Percentiles rank a stretch among this genome's conserved stretches.
Conservation (phyloP, 176 grass and related monocot genomes). For the Oryza brachyantha region DNA sequence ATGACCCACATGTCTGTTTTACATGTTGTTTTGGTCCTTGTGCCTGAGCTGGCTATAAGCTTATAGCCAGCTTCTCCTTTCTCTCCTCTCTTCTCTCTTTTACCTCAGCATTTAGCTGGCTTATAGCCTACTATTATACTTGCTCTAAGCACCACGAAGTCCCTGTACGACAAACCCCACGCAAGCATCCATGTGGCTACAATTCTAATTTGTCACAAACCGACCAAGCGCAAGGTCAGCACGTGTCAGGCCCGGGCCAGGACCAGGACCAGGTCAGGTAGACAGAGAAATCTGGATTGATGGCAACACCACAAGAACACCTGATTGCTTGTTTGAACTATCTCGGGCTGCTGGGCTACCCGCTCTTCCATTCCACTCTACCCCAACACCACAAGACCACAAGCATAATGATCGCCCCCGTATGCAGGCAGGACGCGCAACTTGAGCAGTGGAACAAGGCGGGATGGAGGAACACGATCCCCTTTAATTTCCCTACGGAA, state of each 20-base stretch:
- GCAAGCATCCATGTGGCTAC: slow-evolving; percentile 11
- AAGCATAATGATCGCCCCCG: slow-evolving; percentile 25
- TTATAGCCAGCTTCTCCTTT: no score
- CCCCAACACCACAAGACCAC: background rate
- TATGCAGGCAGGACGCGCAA: background rate
- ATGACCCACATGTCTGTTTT: no score
- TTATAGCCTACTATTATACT: no score
- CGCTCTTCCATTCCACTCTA: background rate
- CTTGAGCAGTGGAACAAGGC: slow-evolving; percentile 10
- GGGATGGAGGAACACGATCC: background rate
- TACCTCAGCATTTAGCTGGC: no score
- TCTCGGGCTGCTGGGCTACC: background rate
- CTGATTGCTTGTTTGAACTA: slow-evolving; percentile 24
- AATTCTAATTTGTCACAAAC: background rate
- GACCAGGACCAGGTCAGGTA: slow-evolving; percentile 31
- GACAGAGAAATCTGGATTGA: slow-evolving; percentile 23
- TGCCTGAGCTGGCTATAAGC: no score
- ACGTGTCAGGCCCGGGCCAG: slow-evolving; percentile 28
- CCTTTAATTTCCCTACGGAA: background rate
- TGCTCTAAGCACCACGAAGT: background rate
- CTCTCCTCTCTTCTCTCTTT: no score
- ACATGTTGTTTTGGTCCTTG: no score
- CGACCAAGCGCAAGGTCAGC: slow-evolving; percentile 12
- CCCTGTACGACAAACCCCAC: background rate
- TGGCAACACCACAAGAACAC: slow-evolving; percentile 9